These are phyloP conservation scores for Neurospora terricola DNA, from an alignment of 495 filamentous ascomycete genomes.

Conservation along the genomic window DNA sequence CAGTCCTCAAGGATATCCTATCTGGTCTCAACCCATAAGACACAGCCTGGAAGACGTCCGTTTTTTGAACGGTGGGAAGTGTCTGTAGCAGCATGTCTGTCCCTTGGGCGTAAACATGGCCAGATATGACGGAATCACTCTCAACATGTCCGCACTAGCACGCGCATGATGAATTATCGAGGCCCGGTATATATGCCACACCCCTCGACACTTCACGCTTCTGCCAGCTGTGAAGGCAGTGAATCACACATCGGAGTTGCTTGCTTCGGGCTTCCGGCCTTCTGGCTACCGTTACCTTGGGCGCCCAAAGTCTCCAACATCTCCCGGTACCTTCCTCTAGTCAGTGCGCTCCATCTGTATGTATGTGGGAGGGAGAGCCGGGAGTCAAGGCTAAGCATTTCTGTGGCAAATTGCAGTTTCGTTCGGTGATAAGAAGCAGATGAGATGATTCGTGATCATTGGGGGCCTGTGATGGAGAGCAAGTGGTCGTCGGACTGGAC, in stretches of 20 bases:
- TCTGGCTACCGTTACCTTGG: not conserved
- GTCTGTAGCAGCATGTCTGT: not conserved
- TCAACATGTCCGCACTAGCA: not conserved
- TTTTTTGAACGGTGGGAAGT: not conserved
- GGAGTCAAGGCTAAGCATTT: not conserved
- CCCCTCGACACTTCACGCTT: not conserved
- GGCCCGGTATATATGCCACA: not conserved
- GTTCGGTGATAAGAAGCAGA: not conserved
- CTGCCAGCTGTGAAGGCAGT: not conserved
- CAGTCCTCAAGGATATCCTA: not conserved
- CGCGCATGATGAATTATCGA: not conserved
- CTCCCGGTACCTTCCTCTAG: not conserved
- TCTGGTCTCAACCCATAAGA: not conserved
- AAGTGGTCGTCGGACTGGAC: not conserved
- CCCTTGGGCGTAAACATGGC: not conserved
- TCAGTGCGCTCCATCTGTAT: not conserved
- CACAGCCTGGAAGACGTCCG: not conserved
- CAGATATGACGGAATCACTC: not conserved
- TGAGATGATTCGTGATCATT: not conserved
- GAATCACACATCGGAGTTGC: not conserved
- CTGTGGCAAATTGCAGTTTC: not conserved
- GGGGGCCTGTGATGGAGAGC: not conserved
- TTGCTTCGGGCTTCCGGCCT: not conserved
- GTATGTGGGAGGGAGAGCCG: not conserved
- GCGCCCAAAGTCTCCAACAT: not conserved